Conservation (phyloP, 225 moss, liverwort and hornwort species). For the Marchantia polymorpha region DNA sequence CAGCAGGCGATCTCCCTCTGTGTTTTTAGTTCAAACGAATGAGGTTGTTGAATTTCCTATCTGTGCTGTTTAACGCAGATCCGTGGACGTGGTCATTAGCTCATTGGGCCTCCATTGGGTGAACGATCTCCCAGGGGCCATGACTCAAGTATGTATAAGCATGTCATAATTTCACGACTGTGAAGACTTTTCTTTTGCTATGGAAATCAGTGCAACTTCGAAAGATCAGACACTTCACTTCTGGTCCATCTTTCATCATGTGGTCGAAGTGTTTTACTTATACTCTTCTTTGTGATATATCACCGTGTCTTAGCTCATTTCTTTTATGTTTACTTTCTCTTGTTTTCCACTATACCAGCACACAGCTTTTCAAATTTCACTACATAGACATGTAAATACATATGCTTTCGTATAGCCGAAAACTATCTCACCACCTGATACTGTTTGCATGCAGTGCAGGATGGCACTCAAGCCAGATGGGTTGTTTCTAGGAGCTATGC, state of each 20-base stretch:
- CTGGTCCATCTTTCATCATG: too few species aligned
- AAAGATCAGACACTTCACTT: neutral
- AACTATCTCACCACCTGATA: constrained; percentile 2
- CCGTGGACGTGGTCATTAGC: constrained; percentile 90
- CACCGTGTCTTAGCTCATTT: too few species aligned
- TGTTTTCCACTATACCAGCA: too few species aligned
- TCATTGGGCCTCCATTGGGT: constrained; percentile 97
- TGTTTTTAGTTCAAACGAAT: constrained; percentile 7
- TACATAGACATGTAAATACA: too few species aligned
- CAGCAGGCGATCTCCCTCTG: neutral
- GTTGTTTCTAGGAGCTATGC: constrained; percentile 91
- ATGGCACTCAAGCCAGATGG: constrained; percentile 94
- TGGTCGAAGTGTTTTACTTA: too few species aligned
- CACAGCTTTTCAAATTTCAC: too few species aligned
- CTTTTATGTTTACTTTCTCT: too few species aligned
- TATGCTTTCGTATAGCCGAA: neutral
- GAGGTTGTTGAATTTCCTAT: constrained; percentile 2
- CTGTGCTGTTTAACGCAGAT: constrained; percentile 41
- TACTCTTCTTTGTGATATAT: too few species aligned
- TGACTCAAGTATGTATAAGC: constrained; percentile 65
- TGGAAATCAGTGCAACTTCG: neutral
- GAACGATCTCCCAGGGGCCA: constrained; percentile 93
- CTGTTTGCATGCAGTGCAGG: constrained; percentile 66
- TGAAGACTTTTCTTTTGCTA: too few species aligned
- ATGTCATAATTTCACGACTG: neutral